Percentiles rank a stretch among this genome's conserved stretches.
These are phyloP conservation scores for Periconia sp. DNA, from an alignment of 2,329 filamentous ascomycete species.

Conservation along the genomic window DNA sequence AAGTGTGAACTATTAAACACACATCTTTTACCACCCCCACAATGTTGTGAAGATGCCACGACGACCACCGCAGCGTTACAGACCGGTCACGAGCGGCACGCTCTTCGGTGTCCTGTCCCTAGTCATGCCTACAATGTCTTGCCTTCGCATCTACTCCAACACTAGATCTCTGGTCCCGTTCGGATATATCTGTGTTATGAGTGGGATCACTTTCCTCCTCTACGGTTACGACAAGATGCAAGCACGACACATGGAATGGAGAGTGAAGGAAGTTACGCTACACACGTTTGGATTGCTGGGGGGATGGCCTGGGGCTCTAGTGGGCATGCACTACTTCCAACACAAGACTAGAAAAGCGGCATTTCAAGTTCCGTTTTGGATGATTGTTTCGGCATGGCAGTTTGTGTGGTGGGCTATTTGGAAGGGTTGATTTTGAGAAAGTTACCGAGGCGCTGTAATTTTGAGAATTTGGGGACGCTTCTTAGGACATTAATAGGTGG, in stretches of 20 bases:
- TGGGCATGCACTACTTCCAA: constrained; percentile 39
- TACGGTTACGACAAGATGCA: constrained; percentile 43
- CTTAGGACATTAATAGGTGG: neutral
- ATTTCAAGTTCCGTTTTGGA: constrained; percentile 36
- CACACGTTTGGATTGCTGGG: constrained; percentile 31
- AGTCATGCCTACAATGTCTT: constrained; percentile 58
- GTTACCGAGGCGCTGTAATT: neutral
- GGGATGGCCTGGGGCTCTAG: constrained; percentile 38
- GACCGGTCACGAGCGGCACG: constrained; percentile 30
- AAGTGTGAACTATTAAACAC: too few species aligned
- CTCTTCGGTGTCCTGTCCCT: constrained; percentile 37
- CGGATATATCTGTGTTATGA: constrained; percentile 21
- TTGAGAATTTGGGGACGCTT: neutral
- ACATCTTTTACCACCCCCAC: neutral
- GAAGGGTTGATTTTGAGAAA: constrained; percentile 7
- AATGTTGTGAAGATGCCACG: neutral
- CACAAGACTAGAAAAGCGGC: constrained; percentile 37
- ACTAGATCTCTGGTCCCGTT: constrained; percentile 18
- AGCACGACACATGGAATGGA: constrained; percentile 33
- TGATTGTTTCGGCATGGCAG: constrained; percentile 33
- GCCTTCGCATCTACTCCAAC: constrained; percentile 40
- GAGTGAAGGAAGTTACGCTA: constrained; percentile 34
- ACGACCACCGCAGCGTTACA: constrained; percentile 17
- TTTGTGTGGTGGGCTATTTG: constrained; percentile 24
- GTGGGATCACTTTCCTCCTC: constrained; percentile 28